Evolutionary conservation across 139 green algal genomes (phyloP).

Genomic region (Raphidocelis subcapitata): DNA sequence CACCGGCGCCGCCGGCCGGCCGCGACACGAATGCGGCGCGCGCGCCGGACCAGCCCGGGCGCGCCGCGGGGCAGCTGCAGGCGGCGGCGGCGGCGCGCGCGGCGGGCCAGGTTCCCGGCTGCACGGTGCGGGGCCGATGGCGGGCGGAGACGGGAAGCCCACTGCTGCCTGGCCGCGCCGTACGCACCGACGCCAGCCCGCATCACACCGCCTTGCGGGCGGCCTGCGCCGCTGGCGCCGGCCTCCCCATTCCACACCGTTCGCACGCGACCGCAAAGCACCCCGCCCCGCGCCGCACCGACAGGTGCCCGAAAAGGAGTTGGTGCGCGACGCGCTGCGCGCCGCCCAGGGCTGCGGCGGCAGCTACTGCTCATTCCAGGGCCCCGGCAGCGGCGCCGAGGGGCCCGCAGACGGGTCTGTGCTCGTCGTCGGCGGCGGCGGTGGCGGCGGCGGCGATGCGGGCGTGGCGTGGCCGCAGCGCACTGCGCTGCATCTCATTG

Average conservation of each 20-base stretch:
- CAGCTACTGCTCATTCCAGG: slow-evolving; percentile 45
- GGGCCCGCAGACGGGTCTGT: background rate
- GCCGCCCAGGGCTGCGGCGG: slow-evolving; percentile 78
- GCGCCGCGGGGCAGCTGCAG: too few species aligned
- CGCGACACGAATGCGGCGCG: background rate
- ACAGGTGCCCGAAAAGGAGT: slow-evolving; percentile 51
- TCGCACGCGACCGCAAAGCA: background rate
- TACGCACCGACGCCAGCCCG: background rate
- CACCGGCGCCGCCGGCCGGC: background rate
- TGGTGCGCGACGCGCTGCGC: slow-evolving; percentile 87
- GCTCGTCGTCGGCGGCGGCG: background rate
- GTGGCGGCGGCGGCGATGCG: background rate
- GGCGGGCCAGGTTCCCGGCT: too few species aligned
- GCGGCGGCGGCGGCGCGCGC: too few species aligned
- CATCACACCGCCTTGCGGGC: background rate
- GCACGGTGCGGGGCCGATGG: too few species aligned
- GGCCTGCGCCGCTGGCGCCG: background rate
- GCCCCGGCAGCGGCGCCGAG: background rate
- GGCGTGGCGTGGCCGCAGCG: background rate
- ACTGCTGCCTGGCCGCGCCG: background rate
- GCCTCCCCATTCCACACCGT: background rate
- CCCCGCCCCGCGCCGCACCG: background rate
- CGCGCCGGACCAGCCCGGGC: background rate
- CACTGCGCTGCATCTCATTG: slow-evolving; percentile 22
- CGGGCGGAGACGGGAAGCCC: too few species aligned